Conservation (phyloP, 805 yeast genomes). For the Saturnispora ahearnii region DNA sequence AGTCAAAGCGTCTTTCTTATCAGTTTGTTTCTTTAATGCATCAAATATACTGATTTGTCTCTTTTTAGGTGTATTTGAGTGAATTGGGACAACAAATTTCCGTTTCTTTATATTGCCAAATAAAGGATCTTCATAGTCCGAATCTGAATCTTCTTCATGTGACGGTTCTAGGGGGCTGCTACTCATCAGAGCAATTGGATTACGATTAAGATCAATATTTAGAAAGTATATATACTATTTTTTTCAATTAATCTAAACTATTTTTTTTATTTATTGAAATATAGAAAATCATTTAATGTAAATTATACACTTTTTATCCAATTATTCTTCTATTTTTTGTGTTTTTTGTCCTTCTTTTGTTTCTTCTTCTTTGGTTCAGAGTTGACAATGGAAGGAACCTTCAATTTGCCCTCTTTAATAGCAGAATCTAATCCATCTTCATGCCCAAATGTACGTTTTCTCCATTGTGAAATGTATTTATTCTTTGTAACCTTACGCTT, state of each 20-base stretch:
- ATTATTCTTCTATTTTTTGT: slow-evolving; percentile 13
- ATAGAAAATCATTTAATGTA: too few relatives aligned
- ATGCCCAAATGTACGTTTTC: slow-evolving; percentile 65
- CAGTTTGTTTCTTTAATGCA: neutral
- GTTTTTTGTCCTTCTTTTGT: slow-evolving; percentile 17
- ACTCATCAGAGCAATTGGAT: neutral
- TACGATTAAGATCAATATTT: neutral
- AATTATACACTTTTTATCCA: neutral
- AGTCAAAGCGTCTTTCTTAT: neutral
- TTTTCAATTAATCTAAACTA: neutral
- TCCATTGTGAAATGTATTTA: slow-evolving; percentile 82
- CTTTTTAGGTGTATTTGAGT: neutral
- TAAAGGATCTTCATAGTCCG: slow-evolving; percentile 6
- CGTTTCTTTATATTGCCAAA: neutral
- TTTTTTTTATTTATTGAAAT: too few relatives aligned
- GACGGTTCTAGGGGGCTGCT: neutral
- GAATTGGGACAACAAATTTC: neutral
- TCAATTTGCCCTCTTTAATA: slow-evolving; percentile 11
- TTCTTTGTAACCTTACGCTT: slow-evolving; percentile 76
- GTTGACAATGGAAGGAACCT: slow-evolving; percentile 23
- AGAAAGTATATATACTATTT: neutral
- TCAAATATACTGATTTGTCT: slow-evolving; percentile 2
- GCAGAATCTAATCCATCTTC: slow-evolving; percentile 25
- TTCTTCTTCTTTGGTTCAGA: slow-evolving; percentile 15
- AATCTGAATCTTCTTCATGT: neutral